Percentiles rank a stretch among this genome's conserved stretches.
phyloP scores from a whole-genome alignment of 345 rosid species.

The Conringia planisiliqua region DNA sequence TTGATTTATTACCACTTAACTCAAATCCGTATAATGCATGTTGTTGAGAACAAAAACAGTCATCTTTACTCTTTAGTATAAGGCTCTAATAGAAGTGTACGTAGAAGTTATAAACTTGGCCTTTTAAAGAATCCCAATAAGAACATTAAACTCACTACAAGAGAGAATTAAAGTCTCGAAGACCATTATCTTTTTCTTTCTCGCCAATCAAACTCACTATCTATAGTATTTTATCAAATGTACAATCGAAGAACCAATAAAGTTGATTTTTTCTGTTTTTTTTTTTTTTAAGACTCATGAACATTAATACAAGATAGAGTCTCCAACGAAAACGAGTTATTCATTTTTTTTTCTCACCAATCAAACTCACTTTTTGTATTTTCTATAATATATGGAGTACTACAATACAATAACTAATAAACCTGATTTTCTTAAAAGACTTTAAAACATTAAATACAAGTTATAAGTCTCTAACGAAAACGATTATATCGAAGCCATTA shows the following conservation, averaged over 20 bases:
- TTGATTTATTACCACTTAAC: no score
- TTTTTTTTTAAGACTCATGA: not conserved
- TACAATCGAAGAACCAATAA: not conserved
- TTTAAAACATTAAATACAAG: not conserved
- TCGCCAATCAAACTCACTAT: no score
- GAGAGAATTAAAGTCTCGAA: no score
- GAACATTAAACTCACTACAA: no score
- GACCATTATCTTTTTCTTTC: no score
- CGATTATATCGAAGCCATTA: constrained; percentile 16
- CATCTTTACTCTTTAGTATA: no score
- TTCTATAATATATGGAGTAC: not conserved
- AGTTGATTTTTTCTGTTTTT: no score
- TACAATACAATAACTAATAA: not conserved
- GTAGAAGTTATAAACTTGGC: no score
- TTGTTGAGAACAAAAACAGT: no score
- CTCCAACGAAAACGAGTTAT: not conserved
- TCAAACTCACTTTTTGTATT: not conserved
- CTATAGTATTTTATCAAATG: not conserved
- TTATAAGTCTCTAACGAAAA: constrained; percentile 6
- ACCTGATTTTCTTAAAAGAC: not conserved
- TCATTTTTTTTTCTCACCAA: not conserved
- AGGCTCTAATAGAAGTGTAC: no score
- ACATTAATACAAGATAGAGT: not conserved
- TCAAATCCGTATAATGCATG: no score
- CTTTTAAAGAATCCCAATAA: no score